Base-by-base conservation (phyloP, 148 eudicot genomes). In the Heliamphora exappendiculata region DNA sequence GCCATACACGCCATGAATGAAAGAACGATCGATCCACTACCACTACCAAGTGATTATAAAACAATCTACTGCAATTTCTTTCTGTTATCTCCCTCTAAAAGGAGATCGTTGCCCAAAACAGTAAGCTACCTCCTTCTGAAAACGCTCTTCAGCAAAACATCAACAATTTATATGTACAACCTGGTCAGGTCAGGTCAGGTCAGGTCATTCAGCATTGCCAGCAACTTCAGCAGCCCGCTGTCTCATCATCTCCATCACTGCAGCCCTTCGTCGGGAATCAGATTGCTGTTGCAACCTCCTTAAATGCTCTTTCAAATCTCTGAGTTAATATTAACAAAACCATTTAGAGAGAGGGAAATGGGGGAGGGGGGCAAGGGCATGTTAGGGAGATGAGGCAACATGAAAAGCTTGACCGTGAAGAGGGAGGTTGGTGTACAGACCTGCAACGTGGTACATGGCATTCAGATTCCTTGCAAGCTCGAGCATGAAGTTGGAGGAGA, bases 401-500 rank as follows among this genome's bases (percentile, higher is more conserved):
- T 12, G 29, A 29, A 62, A 59, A 62, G 37, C 67, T 62, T 31
- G 5, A 28, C 65, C 29, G 67, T 29, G 42, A 16, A 11, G 42
- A 34, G 50, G 28, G 17, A 79, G 3, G 26, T 42, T 16, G 33
- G 8, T 19, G 64, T 73, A 82, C 88, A 78, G 74, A 96, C 99
- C 94, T 89, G 99, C 99, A 96, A n/a, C 99, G 93, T 5, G 99
- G 99, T 26, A 95, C 97, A 44, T 71, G 85, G 84, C 99, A 95
- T 71, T 84, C 78, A 24, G 98, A 87, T 82, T 91, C 98, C 84
- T 90, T 95, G 81, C 99, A 95, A 58, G 99, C 91, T 76, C 98
- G 90, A 36, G 99, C 89, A 83, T 96, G 99, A 84, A 93, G 94
- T 80, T 93, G 98, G 79, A 93, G 99, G 51, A 96, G 91, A 85